Evolutionary conservation across 176 grass and related monocot genomes (phyloP).

Genomic region (Guadua angustifolia): DNA sequence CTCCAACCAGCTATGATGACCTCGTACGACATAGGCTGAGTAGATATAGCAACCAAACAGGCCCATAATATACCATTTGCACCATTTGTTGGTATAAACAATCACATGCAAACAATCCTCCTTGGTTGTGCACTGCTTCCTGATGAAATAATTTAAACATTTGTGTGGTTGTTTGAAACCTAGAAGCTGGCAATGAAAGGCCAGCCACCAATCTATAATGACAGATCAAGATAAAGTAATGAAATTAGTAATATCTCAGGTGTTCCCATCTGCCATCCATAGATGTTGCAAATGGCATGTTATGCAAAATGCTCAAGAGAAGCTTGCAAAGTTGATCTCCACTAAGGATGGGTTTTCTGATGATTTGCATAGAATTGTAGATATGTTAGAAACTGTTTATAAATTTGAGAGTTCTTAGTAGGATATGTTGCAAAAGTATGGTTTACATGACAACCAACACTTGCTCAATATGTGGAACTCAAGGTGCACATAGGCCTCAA

Average conservation of each 20-base stretch:
- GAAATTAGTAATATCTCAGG: fast-evolving
- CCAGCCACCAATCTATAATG: not conserved
- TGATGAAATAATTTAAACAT: not conserved
- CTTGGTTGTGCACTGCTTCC: not conserved
- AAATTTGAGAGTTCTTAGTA: no score
- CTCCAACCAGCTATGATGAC: no score
- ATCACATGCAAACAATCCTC: not conserved
- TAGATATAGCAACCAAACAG: no score
- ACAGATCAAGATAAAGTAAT: not conserved
- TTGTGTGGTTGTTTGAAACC: not conserved
- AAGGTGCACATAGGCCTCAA: no score
- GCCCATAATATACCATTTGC: not conserved
- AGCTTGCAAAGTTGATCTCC: not conserved
- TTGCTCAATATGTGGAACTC: no score
- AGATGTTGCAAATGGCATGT: not conserved
- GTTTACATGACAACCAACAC: no score
- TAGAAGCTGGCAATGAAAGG: not conserved
- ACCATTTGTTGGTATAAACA: not conserved
- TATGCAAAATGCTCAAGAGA: not conserved
- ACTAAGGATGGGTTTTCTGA: not conserved
- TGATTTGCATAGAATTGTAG: not conserved
- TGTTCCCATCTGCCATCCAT: not conserved
- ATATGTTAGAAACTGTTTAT: not conserved
- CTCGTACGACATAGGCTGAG: no score
- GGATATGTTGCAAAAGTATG: not conserved